A percentile compares a stretch with the other conserved stretches of the same genome.
phyloP scores from a whole-genome alignment of 306 rosid species.

The Malus sieversii region DNA sequence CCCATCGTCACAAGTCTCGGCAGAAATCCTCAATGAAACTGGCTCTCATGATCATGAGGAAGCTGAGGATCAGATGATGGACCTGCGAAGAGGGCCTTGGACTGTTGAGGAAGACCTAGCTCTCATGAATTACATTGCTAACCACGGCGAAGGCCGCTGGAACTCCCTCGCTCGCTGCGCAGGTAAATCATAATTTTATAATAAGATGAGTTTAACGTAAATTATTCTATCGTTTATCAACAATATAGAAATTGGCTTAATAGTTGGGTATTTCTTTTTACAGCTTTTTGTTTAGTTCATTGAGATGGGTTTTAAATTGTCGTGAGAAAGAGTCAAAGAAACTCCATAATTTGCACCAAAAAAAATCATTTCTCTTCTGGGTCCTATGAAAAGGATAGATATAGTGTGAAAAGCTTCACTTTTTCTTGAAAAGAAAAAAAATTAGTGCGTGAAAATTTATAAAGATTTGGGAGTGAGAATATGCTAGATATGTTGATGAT shows the following conservation, averaged over 20 bases:
- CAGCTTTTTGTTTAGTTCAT: not conserved
- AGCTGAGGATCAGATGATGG: conserved; percentile 34
- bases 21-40: not conserved
- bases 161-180: conserved; percentile 85
- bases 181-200: conserved; percentile 14
- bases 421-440: not conserved
- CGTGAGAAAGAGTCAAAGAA: not conserved
- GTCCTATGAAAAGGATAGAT: not conserved
- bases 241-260: not conserved
- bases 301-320: not conserved
- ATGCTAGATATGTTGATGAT: not conserved
- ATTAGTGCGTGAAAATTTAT: not conserved
- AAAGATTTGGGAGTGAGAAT: not conserved
- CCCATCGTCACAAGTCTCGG: conserved; percentile 2
- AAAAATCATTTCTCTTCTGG: not conserved
- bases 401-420: not conserved
- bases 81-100: conserved; percentile 90
- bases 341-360: not conserved
- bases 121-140: conserved; percentile 82
- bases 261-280: not conserved
- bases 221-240: too few species aligned
- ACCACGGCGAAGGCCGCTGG: conserved; percentile 98
- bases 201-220: too few species aligned
- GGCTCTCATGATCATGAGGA: not conserved
- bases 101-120: conserved; percentile 81